phyloP scores from a whole-genome alignment of 192 early-diverging fungal genomes.

The Podila horticola region DNA sequence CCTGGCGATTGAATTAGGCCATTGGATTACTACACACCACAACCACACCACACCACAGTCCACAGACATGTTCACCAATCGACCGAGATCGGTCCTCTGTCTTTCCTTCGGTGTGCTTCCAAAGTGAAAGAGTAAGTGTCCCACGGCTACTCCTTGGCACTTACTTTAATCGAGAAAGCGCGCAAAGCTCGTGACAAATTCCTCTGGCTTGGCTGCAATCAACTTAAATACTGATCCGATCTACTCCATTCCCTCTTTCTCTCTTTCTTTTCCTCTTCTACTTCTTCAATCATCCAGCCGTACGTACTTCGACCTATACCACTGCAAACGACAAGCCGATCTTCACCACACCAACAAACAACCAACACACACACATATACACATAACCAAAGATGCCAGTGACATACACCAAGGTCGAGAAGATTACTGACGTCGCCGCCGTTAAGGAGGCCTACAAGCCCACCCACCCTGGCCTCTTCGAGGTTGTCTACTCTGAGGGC shows the following conservation, averaged over 20 bases:
- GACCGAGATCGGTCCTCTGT: too few species aligned
- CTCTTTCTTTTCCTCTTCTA: constrained; percentile 9
- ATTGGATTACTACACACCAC: neutral
- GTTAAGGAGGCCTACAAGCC: constrained; percentile 52
- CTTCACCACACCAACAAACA: neutral
- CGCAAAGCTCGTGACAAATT: neutral
- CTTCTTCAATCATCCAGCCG: neutral
- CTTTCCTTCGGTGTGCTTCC: too few species aligned
- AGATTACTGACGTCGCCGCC: constrained; percentile 46
- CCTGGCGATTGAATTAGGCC: neutral
- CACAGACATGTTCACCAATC: neutral
- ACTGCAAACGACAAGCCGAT: neutral
- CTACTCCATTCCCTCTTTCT: neutral
- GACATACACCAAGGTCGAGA: constrained; percentile 48
- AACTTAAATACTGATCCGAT: too few species aligned
- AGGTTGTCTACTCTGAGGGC: constrained; percentile 52
- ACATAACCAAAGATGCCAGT: constrained; percentile 25
- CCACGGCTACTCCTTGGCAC: too few species aligned
- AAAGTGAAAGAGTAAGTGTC: too few species aligned
- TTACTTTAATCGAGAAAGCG: neutral
- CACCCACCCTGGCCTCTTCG: constrained; percentile 56
- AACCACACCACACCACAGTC: too few species aligned
- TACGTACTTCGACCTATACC: neutral
- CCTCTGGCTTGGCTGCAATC: too few species aligned
- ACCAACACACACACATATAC: neutral